Conservation (phyloP, 2,329 filamentous ascomycete species). For the Madurella mycetomatis region DNA sequence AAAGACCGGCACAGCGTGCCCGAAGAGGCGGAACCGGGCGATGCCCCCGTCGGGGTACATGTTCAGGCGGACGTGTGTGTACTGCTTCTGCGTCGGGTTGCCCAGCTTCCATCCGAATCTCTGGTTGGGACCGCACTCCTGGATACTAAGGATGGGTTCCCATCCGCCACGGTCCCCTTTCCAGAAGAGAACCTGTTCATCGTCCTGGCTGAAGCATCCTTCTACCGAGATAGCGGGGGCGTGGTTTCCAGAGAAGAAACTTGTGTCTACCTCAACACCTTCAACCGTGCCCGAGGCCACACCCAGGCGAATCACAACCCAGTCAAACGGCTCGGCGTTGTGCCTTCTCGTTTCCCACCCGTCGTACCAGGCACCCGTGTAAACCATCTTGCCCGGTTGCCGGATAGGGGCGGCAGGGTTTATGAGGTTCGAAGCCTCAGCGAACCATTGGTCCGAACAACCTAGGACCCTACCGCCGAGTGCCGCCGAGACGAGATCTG, state of each 20-base stretch:
- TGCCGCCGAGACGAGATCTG: slow-evolving; percentile 58
- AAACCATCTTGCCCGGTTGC: slow-evolving; percentile 64
- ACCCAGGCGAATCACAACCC: slow-evolving; percentile 61
- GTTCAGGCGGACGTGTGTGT: slow-evolving; percentile 74
- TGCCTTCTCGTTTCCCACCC: slow-evolving; percentile 67
- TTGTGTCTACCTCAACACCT: slow-evolving; percentile 75
- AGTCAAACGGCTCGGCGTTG: slow-evolving; percentile 61
- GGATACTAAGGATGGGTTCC: slow-evolving; percentile 65
- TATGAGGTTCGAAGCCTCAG: slow-evolving; percentile 59
- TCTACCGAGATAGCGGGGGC: slow-evolving; percentile 75
- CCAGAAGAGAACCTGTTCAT: slow-evolving; percentile 61
- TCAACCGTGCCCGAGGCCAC: slow-evolving; percentile 67
- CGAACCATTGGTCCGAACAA: slow-evolving; percentile 66
- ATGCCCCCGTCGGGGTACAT: slow-evolving; percentile 88
- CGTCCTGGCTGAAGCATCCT: slow-evolving; percentile 63
- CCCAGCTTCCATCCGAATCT: slow-evolving; percentile 69
- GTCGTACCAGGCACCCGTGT: slow-evolving; percentile 66
- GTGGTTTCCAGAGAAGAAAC: slow-evolving; percentile 78
- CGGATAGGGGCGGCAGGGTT: slow-evolving; percentile 60
- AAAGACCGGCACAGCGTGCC: slow-evolving; percentile 71
- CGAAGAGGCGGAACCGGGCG: slow-evolving; percentile 73
- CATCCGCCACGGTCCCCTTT: slow-evolving; percentile 57
- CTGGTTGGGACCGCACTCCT: slow-evolving; percentile 70
- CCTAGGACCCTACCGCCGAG: slow-evolving; percentile 61
- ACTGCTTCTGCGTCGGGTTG: slow-evolving; percentile 57